Percentiles rank a stretch among this genome's conserved stretches.
These are phyloP conservation scores for Pilatotrama ljubarskyi DNA, from an alignment of 768 basidiomycete species.

Conservation along the genomic window DNA sequence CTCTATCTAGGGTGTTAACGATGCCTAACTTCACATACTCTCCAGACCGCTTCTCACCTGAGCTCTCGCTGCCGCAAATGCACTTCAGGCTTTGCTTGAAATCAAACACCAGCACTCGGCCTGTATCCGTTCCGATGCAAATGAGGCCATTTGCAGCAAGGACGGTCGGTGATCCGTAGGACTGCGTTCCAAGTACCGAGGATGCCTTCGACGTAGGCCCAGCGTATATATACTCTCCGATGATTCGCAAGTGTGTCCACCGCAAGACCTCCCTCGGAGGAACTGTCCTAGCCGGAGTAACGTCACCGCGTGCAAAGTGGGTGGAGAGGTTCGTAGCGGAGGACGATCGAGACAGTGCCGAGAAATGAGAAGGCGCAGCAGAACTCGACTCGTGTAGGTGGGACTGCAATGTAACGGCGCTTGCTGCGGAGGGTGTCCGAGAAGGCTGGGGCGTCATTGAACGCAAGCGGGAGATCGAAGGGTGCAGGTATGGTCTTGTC, in stretches of 20 bases:
- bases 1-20: conserved; percentile 41
- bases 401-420: conserved; percentile 44
- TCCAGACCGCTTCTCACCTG: conserved; percentile 46
- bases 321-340: conserved; percentile 52
- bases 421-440: conserved; percentile 42
- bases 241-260: conserved; percentile 69
- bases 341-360: conserved; percentile 68
- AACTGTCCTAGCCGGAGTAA: background rate
- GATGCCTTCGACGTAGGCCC: conserved; percentile 58
- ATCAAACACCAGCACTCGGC: conserved; percentile 81
- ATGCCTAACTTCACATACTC: conserved; percentile 8
- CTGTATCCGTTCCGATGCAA: conserved; percentile 83
- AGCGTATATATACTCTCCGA: conserved; percentile 58
- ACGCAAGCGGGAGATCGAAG: conserved; percentile 77
- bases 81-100: conserved; percentile 85
- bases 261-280: conserved; percentile 62
- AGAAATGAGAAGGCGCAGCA: conserved; percentile 64
- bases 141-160: conserved; percentile 85
- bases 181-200: conserved; percentile 57
- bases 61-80: conserved; percentile 69
- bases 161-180: conserved; percentile 71
- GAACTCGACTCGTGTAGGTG: conserved; percentile 46
- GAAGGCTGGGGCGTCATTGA: conserved; percentile 57
- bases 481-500: conserved; percentile 63
- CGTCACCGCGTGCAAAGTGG: conserved; percentile 27